These are phyloP conservation scores for Astragalus glycyphyllos DNA, from an alignment of 306 rosid species.

Conservation along the genomic window DNA sequence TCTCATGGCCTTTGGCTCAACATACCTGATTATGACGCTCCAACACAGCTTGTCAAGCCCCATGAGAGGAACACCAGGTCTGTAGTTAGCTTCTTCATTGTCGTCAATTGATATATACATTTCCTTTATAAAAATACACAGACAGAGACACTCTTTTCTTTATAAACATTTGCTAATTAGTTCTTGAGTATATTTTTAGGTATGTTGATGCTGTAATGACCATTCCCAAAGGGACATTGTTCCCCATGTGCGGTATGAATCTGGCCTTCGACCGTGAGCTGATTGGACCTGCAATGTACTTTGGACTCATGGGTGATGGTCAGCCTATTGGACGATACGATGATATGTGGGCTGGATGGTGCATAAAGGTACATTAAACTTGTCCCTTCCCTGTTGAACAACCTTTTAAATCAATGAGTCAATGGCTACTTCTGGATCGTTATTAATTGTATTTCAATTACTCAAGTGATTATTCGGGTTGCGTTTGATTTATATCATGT, in stretches of 20 bases:
- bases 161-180: not conserved
- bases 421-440: not conserved
- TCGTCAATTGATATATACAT: not conserved
- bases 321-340: constrained; percentile 92
- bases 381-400: constrained; percentile 12
- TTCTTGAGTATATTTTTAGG: constrained; percentile 45
- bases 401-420: no score
- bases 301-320: constrained; percentile 97
- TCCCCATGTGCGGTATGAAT: constrained; percentile 97
- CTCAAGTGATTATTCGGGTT: not conserved
- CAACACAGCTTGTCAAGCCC: constrained; percentile 92
- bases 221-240: constrained; percentile 79
- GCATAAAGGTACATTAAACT: constrained; percentile 65
- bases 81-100: not conserved
- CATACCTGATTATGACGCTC: constrained; percentile 90
- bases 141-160: not conserved
- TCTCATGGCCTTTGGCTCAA: constrained; percentile 96
- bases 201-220: constrained; percentile 88
- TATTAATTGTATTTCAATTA: constrained; percentile 19
- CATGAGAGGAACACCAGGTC: constrained; percentile 83
- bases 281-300: constrained; percentile 94
- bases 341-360: constrained; percentile 99
- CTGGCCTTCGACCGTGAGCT: constrained; percentile 80
- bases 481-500: not conserved
- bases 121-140: no score